These are phyloP conservation scores for Penicillium soppii DNA, from an alignment of 495 filamentous ascomycete genomes.

Conservation along the genomic window DNA sequence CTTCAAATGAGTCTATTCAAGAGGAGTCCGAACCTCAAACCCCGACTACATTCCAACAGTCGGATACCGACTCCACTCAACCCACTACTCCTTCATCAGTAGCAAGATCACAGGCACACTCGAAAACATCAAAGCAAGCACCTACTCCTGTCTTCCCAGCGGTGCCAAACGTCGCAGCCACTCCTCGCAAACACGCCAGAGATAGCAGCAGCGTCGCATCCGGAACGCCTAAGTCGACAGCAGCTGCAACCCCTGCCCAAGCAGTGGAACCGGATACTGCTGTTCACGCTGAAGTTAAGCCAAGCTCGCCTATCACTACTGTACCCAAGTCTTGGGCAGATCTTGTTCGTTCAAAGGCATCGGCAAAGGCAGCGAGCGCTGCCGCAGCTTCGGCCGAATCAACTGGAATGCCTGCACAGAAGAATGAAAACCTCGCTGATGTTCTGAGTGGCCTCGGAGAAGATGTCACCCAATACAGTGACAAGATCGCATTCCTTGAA, in stretches of 20 bases:
- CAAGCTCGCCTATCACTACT: conserved; percentile 40
- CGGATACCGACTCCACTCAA: conserved; percentile 64
- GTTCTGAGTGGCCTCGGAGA: conserved; percentile 66
- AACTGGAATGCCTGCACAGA: conserved; percentile 51
- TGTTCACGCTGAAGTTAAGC: conserved; percentile 31
- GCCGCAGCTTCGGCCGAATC: conserved; percentile 24
- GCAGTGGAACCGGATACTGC: conserved; percentile 19
- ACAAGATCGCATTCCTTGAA: conserved; percentile 80
- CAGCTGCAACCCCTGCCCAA: conserved; percentile 17
- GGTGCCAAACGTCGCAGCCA: conserved; percentile 54
- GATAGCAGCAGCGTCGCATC: conserved; percentile 38
- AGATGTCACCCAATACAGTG: conserved; percentile 52
- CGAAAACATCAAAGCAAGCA: conserved; percentile 45
- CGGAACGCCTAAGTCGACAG: conserved; percentile 34
- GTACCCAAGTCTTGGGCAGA: conserved; percentile 77
- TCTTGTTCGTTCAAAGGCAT: conserved; percentile 58
- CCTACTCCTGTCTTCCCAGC: conserved; percentile 66
- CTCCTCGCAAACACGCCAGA: conserved; percentile 43
- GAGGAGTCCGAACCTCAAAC: conserved; percentile 60
- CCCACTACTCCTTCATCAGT: conserved; percentile 69
- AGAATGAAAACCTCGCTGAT: conserved; percentile 66
- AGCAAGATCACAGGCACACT: conserved; percentile 39
- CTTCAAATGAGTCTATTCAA: conserved; percentile 27
- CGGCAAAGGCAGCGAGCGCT: conserved; percentile 25
- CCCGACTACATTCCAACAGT: conserved; percentile 63